Conservation (phyloP, 306 rosid genomes). For the Trifolium dubium region DNA sequence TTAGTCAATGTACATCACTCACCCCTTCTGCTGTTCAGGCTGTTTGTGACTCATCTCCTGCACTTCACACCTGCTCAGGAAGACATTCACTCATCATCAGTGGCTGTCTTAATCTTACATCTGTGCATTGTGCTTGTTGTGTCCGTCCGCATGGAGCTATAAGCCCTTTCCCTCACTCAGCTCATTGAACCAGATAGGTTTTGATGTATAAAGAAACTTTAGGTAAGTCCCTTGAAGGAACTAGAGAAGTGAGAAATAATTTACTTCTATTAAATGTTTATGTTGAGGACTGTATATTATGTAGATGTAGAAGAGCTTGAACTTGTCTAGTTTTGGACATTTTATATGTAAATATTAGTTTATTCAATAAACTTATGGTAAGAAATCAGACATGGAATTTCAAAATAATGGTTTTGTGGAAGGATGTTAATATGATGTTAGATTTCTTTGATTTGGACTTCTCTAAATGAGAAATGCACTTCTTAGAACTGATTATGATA, state of each 20-base stretch:
- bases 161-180: constrained; percentile 46
- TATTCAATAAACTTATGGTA: constrained; percentile 15
- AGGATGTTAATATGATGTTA: neutral
- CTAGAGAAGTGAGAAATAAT: neutral
- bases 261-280: constrained; percentile 39
- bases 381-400: neutral
- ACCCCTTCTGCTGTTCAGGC: constrained; percentile 94
- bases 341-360: constrained; percentile 26
- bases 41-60: constrained; percentile 82
- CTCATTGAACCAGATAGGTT: constrained; percentile 56
- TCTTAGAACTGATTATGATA: neutral
- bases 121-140: constrained; percentile 90
- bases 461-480: neutral
- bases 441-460: neutral
- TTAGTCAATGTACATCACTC: constrained; percentile 95
- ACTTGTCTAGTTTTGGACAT: constrained; percentile 28
- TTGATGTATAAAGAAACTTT: neutral
- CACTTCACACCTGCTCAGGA: constrained; percentile 89
- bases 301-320: constrained; percentile 27
- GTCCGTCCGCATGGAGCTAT: constrained; percentile 63
- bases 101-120: constrained; percentile 78
- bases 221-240: constrained; percentile 31
- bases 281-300: constrained; percentile 35
- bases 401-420: neutral
- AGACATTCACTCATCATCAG: constrained; percentile 90